Percentiles rank a stretch among this genome's conserved stretches.
Conservation (phyloP, 164 flowering plant species). For the Nymphaea thermarum region DNA sequence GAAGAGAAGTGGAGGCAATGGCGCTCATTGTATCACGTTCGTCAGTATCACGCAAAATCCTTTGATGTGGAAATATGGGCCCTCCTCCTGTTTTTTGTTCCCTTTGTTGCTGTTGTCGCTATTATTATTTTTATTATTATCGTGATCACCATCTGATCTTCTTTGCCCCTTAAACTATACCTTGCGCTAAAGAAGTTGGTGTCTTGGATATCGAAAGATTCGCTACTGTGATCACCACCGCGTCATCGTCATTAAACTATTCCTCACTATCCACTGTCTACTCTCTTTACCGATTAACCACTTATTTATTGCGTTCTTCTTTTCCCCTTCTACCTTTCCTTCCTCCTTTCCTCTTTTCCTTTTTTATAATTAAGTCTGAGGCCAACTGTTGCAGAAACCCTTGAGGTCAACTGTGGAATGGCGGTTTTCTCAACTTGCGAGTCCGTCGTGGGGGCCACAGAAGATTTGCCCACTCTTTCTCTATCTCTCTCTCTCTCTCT, state of each 20-base stretch:
- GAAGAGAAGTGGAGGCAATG: constrained; percentile 2
- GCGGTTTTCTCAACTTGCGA: too few relatives aligned
- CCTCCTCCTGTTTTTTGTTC: not conserved
- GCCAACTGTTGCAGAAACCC: too few relatives aligned
- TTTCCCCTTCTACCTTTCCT: not conserved
- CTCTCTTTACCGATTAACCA: constrained; percentile 5
- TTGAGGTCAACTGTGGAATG: too few relatives aligned
- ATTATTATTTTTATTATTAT: too few relatives aligned
- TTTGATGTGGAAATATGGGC: constrained; percentile 1
- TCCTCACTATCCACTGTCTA: constrained; percentile 10
- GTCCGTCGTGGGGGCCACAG: too few relatives aligned
- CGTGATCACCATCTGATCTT: not conserved
- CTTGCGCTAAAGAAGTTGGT: too few relatives aligned
- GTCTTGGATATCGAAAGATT: constrained; percentile 63
- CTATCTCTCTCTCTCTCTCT: too few relatives aligned
- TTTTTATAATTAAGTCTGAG: not conserved
- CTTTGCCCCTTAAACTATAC: too few relatives aligned
- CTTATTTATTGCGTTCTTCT: not conserved
- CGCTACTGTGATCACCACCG: constrained; percentile 34
- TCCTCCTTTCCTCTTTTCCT: not conserved
- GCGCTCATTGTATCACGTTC: constrained; percentile 10
- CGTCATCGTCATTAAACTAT: constrained; percentile 18
- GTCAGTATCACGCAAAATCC: constrained; percentile 20
- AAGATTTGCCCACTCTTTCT: too few relatives aligned
- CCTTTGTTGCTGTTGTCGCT: not conserved